Evolutionary conservation across 2,329 filamentous ascomycete genomes (phyloP).

Genomic region (Penicillium decumbens): DNA sequence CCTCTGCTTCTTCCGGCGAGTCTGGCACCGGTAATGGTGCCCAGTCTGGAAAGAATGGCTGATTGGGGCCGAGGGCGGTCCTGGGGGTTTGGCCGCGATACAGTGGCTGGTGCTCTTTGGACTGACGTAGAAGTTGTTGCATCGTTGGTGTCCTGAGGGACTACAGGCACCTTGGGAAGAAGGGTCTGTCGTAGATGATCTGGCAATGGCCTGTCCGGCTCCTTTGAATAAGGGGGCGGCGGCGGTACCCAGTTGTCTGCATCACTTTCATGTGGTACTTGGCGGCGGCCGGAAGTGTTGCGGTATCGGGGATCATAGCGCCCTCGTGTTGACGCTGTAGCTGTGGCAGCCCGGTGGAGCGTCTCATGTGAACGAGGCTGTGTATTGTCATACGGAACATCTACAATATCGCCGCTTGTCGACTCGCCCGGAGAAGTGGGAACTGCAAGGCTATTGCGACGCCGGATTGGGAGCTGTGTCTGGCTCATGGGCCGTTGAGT

Average conservation of each 20-base stretch:
- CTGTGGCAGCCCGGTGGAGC: constrained; percentile 65
- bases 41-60: constrained; percentile 26
- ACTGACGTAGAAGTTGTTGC: constrained; percentile 7
- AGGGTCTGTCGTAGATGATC: constrained; percentile 34
- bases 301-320: constrained; percentile 54
- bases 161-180: constrained; percentile 26
- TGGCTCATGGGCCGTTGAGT: constrained; percentile 25
- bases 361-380: constrained; percentile 66
- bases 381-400: constrained; percentile 68
- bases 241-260: constrained; percentile 86
- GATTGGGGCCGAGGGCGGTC: constrained; percentile 24
- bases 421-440: constrained; percentile 23
- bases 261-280: constrained; percentile 79
- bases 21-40: constrained; percentile 23
- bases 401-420: constrained; percentile 45
- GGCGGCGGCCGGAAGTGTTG: constrained; percentile 39
- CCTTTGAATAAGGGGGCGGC: constrained; percentile 64
- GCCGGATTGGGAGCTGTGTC: constrained; percentile 12
- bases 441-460: constrained; percentile 28
- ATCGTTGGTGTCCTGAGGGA: constrained; percentile 5
- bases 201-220: constrained; percentile 37
- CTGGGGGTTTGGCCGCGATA: constrained; percentile 21
- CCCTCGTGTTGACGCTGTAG: constrained; percentile 68
- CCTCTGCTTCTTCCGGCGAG: constrained; percentile 19
- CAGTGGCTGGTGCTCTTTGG: constrained; percentile 24